Conservation (phyloP, 2,329 filamentous ascomycete genomes). For the Ophiostoma tasmaniense region DNA sequence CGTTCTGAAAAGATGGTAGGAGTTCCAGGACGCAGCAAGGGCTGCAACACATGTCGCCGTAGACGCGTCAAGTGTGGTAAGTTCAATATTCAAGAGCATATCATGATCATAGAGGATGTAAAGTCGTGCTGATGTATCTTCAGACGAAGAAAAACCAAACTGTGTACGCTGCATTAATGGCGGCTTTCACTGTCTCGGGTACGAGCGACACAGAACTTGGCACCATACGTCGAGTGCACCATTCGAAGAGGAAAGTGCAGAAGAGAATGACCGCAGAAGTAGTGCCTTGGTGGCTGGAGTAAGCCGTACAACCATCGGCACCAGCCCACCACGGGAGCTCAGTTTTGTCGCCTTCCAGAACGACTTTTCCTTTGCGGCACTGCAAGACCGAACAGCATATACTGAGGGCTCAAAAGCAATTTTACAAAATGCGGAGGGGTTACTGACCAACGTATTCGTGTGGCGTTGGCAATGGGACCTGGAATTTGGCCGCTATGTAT, state of each 20-base stretch:
- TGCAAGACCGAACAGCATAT: neutral
- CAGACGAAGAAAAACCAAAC: neutral
- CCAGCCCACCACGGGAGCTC: neutral
- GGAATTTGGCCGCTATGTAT: neutral
- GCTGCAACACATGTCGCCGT: neutral
- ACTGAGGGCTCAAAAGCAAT: neutral
- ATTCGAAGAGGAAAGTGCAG: neutral
- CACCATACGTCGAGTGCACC: neutral
- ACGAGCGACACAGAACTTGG: neutral
- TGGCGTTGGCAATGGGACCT: neutral
- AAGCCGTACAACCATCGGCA: neutral
- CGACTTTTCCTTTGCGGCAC: neutral
- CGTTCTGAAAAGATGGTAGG: neutral
- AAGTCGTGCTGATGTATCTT: neutral
- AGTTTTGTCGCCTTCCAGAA: neutral
- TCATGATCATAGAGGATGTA: neutral
- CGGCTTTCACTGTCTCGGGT: neutral
- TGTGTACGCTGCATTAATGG: neutral
- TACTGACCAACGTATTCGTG: neutral
- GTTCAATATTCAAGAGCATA: too few species aligned
- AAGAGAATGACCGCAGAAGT: neutral
- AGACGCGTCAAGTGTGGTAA: neutral
- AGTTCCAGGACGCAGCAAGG: neutral
- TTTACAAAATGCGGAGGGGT: neutral
- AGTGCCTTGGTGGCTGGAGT: neutral